Evolutionary conservation across 1,284 basidiomycete species (phyloP).

Genomic region (Thecaphora thlaspeos): DNA sequence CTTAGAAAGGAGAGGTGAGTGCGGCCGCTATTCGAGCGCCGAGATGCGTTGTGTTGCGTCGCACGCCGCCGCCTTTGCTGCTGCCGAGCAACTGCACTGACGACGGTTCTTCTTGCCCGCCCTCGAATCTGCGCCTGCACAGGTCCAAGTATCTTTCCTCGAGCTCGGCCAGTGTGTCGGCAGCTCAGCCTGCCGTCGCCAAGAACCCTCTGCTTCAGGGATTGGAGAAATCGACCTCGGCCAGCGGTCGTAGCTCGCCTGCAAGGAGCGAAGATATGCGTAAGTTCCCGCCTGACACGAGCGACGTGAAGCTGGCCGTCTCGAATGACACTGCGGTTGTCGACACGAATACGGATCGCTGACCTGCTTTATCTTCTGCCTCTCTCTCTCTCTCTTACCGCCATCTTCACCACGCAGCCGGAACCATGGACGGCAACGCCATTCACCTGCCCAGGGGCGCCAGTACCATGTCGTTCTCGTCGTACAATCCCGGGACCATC

Average conservation of each 20-base stretch:
- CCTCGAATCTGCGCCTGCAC: background rate
- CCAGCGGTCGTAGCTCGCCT: constrained; percentile 45
- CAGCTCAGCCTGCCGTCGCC: constrained; percentile 25
- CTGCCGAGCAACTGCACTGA: too few species aligned
- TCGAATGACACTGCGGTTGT: too few species aligned
- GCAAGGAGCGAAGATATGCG: constrained; percentile 7
- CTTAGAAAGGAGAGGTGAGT: constrained; percentile 76
- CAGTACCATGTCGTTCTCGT: constrained; percentile 1
- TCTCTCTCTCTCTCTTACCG: background rate
- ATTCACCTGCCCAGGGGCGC: background rate
- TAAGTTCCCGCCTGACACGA: background rate
- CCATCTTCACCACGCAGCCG: background rate
- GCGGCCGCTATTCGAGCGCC: too few species aligned
- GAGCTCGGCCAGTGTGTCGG: constrained; percentile 9
- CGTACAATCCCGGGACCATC: constrained; percentile 14
- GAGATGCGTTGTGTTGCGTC: too few species aligned
- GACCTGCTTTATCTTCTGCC: too few species aligned
- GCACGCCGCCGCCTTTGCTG: background rate
- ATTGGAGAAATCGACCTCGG: constrained; percentile 28
- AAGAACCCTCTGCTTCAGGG: constrained; percentile 30
- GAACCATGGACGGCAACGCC: background rate
- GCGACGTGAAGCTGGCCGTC: too few species aligned
- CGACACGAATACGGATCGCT: too few species aligned
- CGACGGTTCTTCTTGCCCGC: background rate
- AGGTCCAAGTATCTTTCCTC: constrained; percentile 32